phyloP scores from a whole-genome alignment of 2,329 filamentous ascomycete genomes.

The Emericellopsis cladophorae region DNA sequence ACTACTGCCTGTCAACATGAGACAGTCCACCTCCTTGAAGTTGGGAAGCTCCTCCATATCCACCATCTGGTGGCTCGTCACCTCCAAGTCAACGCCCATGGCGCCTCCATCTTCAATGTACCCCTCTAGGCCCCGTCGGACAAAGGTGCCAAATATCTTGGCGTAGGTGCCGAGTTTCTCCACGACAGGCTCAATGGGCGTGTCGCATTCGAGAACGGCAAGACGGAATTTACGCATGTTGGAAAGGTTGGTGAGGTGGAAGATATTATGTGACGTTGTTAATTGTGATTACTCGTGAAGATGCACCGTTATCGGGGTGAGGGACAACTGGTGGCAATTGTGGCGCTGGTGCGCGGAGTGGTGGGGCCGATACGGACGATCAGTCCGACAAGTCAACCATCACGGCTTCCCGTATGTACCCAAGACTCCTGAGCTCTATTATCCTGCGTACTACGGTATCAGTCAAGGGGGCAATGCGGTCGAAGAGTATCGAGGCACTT shows the following conservation, averaged over 20 bases:
- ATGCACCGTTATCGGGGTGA: no score
- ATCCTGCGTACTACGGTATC: no score
- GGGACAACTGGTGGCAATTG: no score
- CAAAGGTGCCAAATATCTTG: conserved; percentile 15
- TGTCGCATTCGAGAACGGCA: conserved; percentile 19
- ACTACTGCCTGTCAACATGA: conserved; percentile 21
- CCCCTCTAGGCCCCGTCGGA: conserved; percentile 11
- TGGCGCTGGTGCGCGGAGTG: no score
- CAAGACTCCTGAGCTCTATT: no score
- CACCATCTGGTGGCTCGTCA: conserved; percentile 17
- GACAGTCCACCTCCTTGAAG: conserved; percentile 13
- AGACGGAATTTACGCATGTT: conserved; percentile 4
- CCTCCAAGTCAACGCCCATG: conserved; percentile 9
- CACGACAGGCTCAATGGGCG: conserved; percentile 13
- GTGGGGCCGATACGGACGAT: no score
- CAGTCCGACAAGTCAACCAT: no score
- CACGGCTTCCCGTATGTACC: no score
- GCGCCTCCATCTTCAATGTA: conserved; percentile 5
- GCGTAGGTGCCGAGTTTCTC: conserved; percentile 15
- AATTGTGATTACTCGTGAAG: no score
- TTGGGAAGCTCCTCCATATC: conserved; percentile 12
- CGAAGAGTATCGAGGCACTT: no score
- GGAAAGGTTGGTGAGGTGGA: background rate
- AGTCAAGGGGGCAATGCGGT: no score
- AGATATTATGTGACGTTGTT: no score